Evolutionary conservation across 2,329 filamentous ascomycete genomes (phyloP).

Genomic region (Huntiella decipiens): DNA sequence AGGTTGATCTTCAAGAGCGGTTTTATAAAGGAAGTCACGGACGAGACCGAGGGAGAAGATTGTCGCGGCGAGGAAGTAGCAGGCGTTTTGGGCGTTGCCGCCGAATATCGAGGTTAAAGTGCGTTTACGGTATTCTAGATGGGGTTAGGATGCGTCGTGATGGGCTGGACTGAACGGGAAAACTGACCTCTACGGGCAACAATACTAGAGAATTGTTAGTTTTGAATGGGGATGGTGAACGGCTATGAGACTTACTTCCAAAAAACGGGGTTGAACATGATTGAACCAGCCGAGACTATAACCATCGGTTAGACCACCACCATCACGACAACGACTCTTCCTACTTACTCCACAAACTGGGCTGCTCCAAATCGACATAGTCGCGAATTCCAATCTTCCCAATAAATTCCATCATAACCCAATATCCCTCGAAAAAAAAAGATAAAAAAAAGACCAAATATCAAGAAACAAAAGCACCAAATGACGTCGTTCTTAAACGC

Average conservation of each 20-base stretch:
- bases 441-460: background rate
- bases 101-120: slow-evolving; percentile 72
- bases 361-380: slow-evolving; percentile 43
- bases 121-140: slow-evolving; percentile 74
- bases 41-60: slow-evolving; percentile 88
- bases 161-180: slow-evolving; percentile 7
- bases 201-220: slow-evolving; percentile 38
- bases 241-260: slow-evolving; percentile 62
- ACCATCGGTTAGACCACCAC: background rate
- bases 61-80: slow-evolving; percentile 70
- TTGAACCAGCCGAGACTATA: slow-evolving; percentile 59
- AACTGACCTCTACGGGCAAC: slow-evolving; percentile 59
- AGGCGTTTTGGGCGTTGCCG: slow-evolving; percentile 58
- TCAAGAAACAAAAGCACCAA: too few relatives aligned
- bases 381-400: background rate
- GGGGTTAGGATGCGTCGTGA: slow-evolving; percentile 5
- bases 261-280: slow-evolving; percentile 94
- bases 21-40: slow-evolving; percentile 75
- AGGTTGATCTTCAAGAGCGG: slow-evolving; percentile 58
- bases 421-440: slow-evolving; percentile 11
- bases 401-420: background rate
- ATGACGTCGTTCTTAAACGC: too few relatives aligned
- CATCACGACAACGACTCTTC: background rate
- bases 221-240: background rate
- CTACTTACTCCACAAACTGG: slow-evolving; percentile 44